A percentile compares a stretch with the other conserved stretches of the same genome.
These are phyloP conservation scores for Globisporangium paroecandrum DNA, from an alignment of 352 stramenopile genomes.

Conservation along the genomic window DNA sequence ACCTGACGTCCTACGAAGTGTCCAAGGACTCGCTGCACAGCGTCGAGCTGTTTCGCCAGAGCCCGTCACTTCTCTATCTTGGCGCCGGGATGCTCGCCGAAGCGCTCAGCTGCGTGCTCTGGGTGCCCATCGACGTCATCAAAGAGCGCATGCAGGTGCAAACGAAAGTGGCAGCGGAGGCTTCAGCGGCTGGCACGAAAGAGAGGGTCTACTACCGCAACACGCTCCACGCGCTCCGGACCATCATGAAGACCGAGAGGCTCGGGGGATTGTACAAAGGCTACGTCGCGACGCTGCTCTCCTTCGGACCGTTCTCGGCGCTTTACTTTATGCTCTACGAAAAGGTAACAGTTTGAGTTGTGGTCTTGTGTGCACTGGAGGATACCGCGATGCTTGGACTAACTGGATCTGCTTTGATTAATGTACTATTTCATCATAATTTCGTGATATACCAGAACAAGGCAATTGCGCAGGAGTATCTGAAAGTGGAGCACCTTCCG, in stretches of 20 bases:
- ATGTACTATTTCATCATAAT: no score
- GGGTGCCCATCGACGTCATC: constrained; percentile 99
- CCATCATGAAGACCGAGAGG: constrained; percentile 89
- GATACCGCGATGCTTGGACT: background rate
- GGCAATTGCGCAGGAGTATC: constrained; percentile 36
- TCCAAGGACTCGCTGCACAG: constrained; percentile 55
- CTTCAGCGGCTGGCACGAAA: background rate
- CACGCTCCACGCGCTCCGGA: constrained; percentile 87
- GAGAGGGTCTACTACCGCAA: constrained; percentile 86
- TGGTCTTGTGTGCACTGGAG: background rate
- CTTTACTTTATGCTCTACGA: constrained; percentile 99
- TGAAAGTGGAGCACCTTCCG: constrained; percentile 42
- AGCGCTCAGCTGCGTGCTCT: constrained; percentile 92
- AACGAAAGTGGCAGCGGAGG: constrained; percentile 12
- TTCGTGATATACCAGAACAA: constrained; percentile 40
- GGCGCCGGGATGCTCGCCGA: constrained; percentile 70
- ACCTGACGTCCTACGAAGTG: constrained; percentile 96
- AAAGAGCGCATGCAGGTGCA: constrained; percentile 99
- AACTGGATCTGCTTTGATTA: no score
- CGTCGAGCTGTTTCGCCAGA: constrained; percentile 37
- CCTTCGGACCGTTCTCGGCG: constrained; percentile 97
- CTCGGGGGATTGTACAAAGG: constrained; percentile 93
- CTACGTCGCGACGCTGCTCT: constrained; percentile 94
- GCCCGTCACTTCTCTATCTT: constrained; percentile 68
- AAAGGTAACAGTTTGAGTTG: constrained; percentile 25